These are phyloP conservation scores for Russula sp. DNA, from an alignment of 768 basidiomycete genomes.

Conservation along the genomic window DNA sequence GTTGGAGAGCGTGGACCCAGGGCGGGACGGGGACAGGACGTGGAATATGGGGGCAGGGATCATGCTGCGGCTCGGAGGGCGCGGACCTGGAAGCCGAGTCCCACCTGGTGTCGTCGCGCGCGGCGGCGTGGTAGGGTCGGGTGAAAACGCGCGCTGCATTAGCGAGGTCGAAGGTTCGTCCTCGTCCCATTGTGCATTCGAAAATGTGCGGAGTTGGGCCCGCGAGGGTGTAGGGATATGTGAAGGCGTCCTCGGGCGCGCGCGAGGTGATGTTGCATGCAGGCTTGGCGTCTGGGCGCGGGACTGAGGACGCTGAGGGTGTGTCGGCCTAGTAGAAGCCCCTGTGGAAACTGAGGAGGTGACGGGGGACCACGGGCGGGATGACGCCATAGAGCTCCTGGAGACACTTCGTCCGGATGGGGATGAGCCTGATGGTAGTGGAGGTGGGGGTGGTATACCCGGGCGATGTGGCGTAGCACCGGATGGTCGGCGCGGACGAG, in stretches of 20 bases:
- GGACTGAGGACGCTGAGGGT: constrained; percentile 43
- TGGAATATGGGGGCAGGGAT: constrained; percentile 76
- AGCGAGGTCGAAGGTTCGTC: constrained; percentile 40
- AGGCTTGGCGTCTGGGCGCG: constrained; percentile 52
- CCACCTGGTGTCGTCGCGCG: constrained; percentile 39
- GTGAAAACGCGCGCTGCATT: constrained; percentile 61
- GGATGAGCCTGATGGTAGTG: constrained; percentile 5
- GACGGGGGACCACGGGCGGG: constrained; percentile 24
- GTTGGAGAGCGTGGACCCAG: constrained; percentile 65
- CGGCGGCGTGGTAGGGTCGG: constrained; percentile 37
- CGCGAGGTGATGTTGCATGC: constrained; percentile 46
- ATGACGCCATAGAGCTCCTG: constrained; percentile 24
- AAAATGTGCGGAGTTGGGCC: constrained; percentile 41
- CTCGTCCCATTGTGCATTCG: constrained; percentile 43
- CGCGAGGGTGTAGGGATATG: constrained; percentile 63
- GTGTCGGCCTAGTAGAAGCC: constrained; percentile 33
- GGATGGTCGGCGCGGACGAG: constrained; percentile 46
- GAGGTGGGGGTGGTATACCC: constrained; percentile 3
- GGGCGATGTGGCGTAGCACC: constrained; percentile 30
- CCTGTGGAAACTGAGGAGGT: constrained; percentile 23
- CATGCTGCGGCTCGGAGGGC: constrained; percentile 79
- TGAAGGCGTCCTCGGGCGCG: constrained; percentile 74
- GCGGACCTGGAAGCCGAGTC: constrained; percentile 46
- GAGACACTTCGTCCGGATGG: constrained; percentile 23
- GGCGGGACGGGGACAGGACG: constrained; percentile 61